Conservation (phyloP, 2,329 filamentous ascomycete species). For the Colletotrichum costaricense region DNA sequence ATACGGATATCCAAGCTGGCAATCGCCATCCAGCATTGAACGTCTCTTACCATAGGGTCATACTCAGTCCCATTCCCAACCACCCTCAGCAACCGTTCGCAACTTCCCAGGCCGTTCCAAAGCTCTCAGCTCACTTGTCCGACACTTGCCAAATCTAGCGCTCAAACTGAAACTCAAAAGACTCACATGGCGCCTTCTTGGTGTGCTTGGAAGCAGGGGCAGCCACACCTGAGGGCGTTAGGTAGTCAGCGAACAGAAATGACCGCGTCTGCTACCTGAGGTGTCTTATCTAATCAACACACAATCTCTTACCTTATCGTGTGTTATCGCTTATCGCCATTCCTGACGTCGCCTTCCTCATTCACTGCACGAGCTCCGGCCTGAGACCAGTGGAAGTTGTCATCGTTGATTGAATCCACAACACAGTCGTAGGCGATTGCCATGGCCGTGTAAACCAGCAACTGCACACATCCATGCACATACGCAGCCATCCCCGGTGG, state of each 20-base stretch:
- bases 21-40: neutral
- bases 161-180: constrained; percentile 7
- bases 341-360: neutral
- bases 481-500: neutral
- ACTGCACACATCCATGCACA: neutral
- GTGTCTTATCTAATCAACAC: neutral
- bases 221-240: constrained; percentile 3
- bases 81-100: neutral
- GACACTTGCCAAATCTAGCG: neutral
- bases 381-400: neutral
- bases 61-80: neutral
- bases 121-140: constrained; percentile 23
- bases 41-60: neutral
- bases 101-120: constrained; percentile 10
- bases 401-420: neutral
- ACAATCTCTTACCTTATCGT: neutral
- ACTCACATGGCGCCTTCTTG: constrained; percentile 5
- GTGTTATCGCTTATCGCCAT: neutral
- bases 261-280: too few relatives aligned
- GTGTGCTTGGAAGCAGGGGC: constrained; percentile 2
- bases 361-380: neutral
- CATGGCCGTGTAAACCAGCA: neutral
- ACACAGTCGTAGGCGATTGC: neutral
- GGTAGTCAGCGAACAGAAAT: neutral
- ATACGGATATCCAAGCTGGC: too few relatives aligned